Base-by-base conservation (phyloP, 2,329 filamentous ascomycete genomes). In the Pseudogymnoascus sp. region DNA sequence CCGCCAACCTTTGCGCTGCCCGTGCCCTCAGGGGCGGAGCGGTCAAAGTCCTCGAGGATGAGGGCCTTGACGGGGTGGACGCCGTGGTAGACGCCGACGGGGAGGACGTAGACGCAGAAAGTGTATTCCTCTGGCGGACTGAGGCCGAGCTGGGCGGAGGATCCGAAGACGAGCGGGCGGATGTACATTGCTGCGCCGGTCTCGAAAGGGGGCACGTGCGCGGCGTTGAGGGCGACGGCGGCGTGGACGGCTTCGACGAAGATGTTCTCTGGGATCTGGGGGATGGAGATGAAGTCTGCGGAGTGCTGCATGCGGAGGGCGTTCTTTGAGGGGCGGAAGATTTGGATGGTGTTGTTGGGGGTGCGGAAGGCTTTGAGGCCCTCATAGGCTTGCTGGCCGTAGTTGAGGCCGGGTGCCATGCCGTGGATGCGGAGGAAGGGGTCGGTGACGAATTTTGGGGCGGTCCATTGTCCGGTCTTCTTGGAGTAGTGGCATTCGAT, bases 361-460 rank as follows among this genome's bases (percentile, higher is more conserved):
- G 82, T 80, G 66, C 93, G 91, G 83, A 97, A 97, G 62, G 93
- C 92, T 77, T 97, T 97, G 74, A 97, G 86, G n/a, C 94, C 94
- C 75, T 99, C 94, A 80, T 96, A 99, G 70, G 91, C 93, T 79
- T 97, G 94, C 74, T 96, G 92, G 63, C 93, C 92, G 75, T 99
- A 99, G 82, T 99, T 99, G 67, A 97, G 84, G 45, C 86, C 93
- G 0, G 94, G 92, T 0, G 92, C 88, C 90, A 99, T 94, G 75
- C 93, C 94, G 76, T 97, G 93, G 72, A 97, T 86, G 67, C 87
- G 87, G 69, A 97, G 84, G 79, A 83, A 92, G 5, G 93, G 93
- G 70, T 93, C 90, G 64, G 84, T 77, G 65, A 97, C 86, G 77
- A 96, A 96, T 66, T 83, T 79, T 25, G 91, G 91, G 12, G 86